These are phyloP conservation scores for Phytophthora vignae DNA, from an alignment of 352 stramenopile genomes.

Conservation along the genomic window DNA sequence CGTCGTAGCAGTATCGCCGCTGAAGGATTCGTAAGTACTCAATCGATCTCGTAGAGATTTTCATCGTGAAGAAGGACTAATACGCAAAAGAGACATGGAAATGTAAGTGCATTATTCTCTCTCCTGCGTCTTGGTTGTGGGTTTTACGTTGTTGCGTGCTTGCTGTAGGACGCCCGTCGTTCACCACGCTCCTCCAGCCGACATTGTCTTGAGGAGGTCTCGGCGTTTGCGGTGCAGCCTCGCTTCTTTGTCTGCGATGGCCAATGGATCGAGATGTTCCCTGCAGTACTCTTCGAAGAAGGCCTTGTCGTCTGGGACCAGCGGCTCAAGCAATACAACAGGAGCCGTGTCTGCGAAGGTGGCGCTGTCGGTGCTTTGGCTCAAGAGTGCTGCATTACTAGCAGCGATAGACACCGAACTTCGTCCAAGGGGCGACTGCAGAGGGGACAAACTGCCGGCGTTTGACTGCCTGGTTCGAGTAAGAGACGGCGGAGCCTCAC, in stretches of 20 bases:
- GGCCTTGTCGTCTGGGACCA: slow-evolving; percentile 7
- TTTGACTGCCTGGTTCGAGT: slow-evolving; percentile 2
- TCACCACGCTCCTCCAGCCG: slow-evolving; percentile 29
- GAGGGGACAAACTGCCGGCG: slow-evolving; percentile 4
- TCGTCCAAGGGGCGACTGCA: slow-evolving; percentile 14
- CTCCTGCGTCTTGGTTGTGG: slow-evolving; percentile 6
- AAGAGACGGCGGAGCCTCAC: slow-evolving; percentile 5
- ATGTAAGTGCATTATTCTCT: slow-evolving; percentile 46
- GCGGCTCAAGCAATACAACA: slow-evolving; percentile 21
- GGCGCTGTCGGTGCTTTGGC: background rate
- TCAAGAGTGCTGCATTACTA: background rate
- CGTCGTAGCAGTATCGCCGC: slow-evolving; percentile 39
- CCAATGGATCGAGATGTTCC: slow-evolving; percentile 24
- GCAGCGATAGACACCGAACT: slow-evolving; percentile 13
- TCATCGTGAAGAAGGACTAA: slow-evolving; percentile 20
- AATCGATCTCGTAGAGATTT: slow-evolving; percentile 8
- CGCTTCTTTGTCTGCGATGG: slow-evolving; percentile 39
- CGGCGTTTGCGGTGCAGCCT: slow-evolving; percentile 50
- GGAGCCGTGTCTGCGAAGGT: background rate
- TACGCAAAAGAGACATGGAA: slow-evolving; percentile 29
- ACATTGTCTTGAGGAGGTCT: slow-evolving; percentile 60
- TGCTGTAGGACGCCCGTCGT: background rate
- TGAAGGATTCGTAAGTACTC: slow-evolving; percentile 34
- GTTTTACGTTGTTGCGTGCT: background rate
- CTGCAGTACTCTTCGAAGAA: slow-evolving; percentile 39